phyloP scores from a whole-genome alignment of 2,329 filamentous ascomycete species.

The Sphaerulina musiva region DNA sequence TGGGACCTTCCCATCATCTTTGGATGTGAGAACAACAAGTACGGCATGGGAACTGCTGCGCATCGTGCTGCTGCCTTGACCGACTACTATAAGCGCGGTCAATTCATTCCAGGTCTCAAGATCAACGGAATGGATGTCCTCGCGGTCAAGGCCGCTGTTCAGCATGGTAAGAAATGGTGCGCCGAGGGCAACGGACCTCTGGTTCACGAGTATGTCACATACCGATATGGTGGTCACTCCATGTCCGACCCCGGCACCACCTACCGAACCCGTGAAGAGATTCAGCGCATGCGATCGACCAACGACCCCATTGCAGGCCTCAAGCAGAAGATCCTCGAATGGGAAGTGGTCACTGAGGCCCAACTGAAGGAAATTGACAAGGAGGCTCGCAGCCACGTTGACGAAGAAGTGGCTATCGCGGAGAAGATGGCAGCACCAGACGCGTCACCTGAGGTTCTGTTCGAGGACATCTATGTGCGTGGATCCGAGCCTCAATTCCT shows the following conservation, averaged over 20 bases:
- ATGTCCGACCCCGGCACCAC: conserved; percentile 99
- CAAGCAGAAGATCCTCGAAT: conserved; percentile 97
- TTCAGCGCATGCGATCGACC: conserved; percentile 98
- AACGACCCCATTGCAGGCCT: conserved; percentile 97
- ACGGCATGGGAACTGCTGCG: conserved; percentile 97
- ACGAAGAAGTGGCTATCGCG: conserved; percentile 80
- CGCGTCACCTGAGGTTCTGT: conserved; percentile 72
- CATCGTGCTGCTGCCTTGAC: conserved; percentile 90
- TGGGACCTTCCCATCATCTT: conserved; percentile 96
- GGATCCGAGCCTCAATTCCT: conserved; percentile 84
- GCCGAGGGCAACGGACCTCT: conserved; percentile 79
- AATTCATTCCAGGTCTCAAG: conserved; percentile 99
- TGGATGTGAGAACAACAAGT: conserved; percentile 99
- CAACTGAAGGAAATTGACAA: conserved; percentile 97
- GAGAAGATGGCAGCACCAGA: conserved; percentile 83
- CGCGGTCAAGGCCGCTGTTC: conserved; percentile 90
- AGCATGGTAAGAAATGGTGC: conserved; percentile 88
- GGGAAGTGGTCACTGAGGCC: conserved; percentile 83
- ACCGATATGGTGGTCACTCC: conserved; percentile 98
- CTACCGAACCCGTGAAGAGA: conserved; percentile 96
- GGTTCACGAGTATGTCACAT: conserved; percentile 97
- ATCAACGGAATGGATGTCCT: conserved; percentile 99
- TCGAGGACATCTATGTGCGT: conserved; percentile 90
- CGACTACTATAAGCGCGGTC: conserved; percentile 99
- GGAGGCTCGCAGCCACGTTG: conserved; percentile 77